These are phyloP conservation scores for Cladophialophora psammophila DNA, from an alignment of 2,329 filamentous ascomycete species.

Conservation along the genomic window DNA sequence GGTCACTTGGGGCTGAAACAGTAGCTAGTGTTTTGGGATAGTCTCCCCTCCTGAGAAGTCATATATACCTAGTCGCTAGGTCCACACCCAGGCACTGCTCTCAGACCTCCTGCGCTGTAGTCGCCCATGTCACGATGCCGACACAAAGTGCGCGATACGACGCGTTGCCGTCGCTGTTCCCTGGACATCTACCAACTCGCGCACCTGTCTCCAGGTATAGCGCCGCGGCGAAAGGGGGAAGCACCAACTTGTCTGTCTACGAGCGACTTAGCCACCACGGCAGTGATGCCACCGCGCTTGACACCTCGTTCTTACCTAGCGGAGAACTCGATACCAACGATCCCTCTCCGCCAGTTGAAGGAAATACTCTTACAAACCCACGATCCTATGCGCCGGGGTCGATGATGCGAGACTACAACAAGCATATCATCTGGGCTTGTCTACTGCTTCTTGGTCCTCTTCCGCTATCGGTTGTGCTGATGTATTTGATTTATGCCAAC, in stretches of 20 bases:
- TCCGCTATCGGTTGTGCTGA: background rate
- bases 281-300: slow-evolving; percentile 1
- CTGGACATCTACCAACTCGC: background rate
- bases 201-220: slow-evolving; percentile 3
- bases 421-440: background rate
- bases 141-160: slow-evolving; percentile 9
- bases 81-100: background rate
- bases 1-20: background rate
- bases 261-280: background rate
- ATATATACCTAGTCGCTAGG: background rate
- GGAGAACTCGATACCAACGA: background rate
- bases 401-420: slow-evolving; percentile 13
- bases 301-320: background rate
- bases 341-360: background rate
- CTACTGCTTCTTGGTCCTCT: slow-evolving; percentile 5
- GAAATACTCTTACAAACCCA: background rate
- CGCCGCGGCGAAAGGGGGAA: slow-evolving; percentile 7
- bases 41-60: background rate
- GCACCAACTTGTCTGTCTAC: background rate
- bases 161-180: background rate
- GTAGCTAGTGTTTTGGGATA: background rate
- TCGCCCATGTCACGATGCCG: slow-evolving; percentile 4
- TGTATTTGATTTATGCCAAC: slow-evolving; percentile 9
- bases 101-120: background rate
- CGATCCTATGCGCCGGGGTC: background rate